A percentile compares a stretch with the other conserved stretches of the same genome.
Conservation (phyloP, 768 basidiomycete genomes). For the Pleurotus salmoneostramineus region DNA sequence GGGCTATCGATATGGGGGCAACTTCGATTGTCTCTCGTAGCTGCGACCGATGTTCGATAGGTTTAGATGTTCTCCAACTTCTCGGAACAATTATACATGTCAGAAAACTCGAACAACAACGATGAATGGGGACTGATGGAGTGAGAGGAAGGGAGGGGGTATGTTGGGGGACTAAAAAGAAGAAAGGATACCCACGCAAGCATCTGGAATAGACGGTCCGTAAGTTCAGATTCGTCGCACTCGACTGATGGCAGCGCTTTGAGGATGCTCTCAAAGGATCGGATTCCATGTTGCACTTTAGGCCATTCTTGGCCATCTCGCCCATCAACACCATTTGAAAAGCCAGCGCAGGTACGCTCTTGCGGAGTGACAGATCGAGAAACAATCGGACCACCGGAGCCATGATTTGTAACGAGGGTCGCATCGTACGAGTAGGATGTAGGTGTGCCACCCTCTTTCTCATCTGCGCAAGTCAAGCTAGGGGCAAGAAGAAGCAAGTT, state of each 20-base stretch:
- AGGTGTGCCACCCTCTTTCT: conserved; percentile 7
- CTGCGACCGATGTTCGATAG: conserved; percentile 45
- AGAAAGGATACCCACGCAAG: conserved; percentile 54
- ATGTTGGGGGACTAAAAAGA: conserved; percentile 8
- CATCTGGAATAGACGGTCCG: conserved; percentile 57
- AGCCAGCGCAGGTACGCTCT: conserved; percentile 50
- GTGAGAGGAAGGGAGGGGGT: too few relatives aligned
- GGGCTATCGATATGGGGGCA: conserved; percentile 39
- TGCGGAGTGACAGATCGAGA: conserved; percentile 45
- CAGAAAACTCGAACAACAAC: conserved; percentile 17
- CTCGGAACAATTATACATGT: conserved; percentile 23
- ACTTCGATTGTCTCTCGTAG: conserved; percentile 64
- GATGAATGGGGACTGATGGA: conserved; percentile 10
- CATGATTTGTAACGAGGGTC: conserved; percentile 63
- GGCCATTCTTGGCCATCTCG: conserved; percentile 62
- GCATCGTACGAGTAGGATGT: conserved; percentile 43
- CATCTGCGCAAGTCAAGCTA: conserved; percentile 14
- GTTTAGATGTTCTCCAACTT: conserved; percentile 44
- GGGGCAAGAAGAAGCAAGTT: conserved; percentile 70
- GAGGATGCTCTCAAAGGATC: conserved; percentile 41
- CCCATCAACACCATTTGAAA: conserved; percentile 79
- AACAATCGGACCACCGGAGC: conserved; percentile 58
- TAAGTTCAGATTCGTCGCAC: conserved; percentile 48
- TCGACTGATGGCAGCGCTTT: conserved; percentile 24
- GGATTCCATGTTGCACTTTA: conserved; percentile 62